Percentiles rank a stretch among this genome's conserved stretches.
phyloP scores from a whole-genome alignment of 2,329 filamentous ascomycete genomes.

The Elsinoe australis region DNA sequence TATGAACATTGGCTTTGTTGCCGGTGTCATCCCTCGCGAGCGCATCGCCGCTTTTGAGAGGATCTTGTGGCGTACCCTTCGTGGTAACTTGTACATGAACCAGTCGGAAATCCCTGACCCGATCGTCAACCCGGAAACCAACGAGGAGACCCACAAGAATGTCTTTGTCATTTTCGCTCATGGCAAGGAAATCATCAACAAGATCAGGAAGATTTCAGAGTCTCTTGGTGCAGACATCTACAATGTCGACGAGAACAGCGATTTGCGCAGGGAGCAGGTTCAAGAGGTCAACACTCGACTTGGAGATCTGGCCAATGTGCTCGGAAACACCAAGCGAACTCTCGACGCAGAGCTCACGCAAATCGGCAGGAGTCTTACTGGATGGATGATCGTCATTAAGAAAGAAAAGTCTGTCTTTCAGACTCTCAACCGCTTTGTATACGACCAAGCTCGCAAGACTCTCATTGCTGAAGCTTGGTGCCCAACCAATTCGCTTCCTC shows the following conservation, averaged over 20 bases:
- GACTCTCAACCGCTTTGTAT: conserved; percentile 91
- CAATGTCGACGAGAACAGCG: conserved; percentile 94
- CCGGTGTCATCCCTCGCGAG: conserved; percentile 88
- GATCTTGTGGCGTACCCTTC: conserved; percentile 92
- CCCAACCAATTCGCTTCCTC: conserved; percentile 77
- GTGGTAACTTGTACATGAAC: conserved; percentile 99
- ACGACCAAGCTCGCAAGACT: conserved; percentile 90
- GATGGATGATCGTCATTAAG: conserved; percentile 95
- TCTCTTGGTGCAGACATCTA: conserved; percentile 94
- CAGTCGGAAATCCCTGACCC: conserved; percentile 96
- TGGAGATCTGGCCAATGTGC: conserved; percentile 81
- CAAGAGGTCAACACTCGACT: conserved; percentile 94
- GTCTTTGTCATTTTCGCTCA: conserved; percentile 99
- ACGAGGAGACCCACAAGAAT: conserved; percentile 90
- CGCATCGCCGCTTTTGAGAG: conserved; percentile 92
- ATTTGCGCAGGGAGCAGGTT: conserved; percentile 89
- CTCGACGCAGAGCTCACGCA: conserved; percentile 87
- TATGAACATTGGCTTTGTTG: conserved; percentile 98
- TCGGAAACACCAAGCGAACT: conserved; percentile 90
- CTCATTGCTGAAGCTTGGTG: conserved; percentile 97
- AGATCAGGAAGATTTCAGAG: conserved; percentile 98
- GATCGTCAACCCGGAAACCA: conserved; percentile 83
- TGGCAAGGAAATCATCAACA: conserved; percentile 94
- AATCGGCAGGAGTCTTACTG: conserved; percentile 83
- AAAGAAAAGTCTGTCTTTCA: conserved; percentile 98